Conservation (phyloP, 108 stramenopile genomes). For the Mayamaea pseudoterrestris region DNA sequence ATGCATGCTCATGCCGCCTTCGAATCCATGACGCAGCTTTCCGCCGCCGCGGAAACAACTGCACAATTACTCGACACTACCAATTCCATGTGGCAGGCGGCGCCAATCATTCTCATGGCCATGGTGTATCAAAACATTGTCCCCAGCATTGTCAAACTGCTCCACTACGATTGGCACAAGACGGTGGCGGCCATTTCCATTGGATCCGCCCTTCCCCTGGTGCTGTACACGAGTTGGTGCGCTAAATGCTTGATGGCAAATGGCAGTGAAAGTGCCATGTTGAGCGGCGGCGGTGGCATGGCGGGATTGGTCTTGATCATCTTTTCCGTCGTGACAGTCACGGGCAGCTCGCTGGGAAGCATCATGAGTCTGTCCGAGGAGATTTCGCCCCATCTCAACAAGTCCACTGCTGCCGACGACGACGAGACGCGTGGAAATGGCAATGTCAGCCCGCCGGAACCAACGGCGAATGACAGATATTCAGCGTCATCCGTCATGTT, state of each 20-base stretch:
- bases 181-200: slow-evolving; percentile 29
- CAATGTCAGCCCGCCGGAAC: neutral
- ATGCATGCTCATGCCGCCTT: slow-evolving; percentile 5
- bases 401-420: neutral
- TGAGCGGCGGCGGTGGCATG: slow-evolving; percentile 42
- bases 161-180: slow-evolving; percentile 54
- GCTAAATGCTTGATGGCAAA: slow-evolving; percentile 6
- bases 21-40: slow-evolving; percentile 7
- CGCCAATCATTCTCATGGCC: slow-evolving; percentile 40
- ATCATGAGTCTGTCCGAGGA: slow-evolving; percentile 52
- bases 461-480: neutral
- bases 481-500: slow-evolving; percentile 8
- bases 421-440: neutral
- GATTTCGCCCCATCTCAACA: slow-evolving; percentile 24
- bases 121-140: slow-evolving; percentile 73
- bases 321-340: slow-evolving; percentile 42
- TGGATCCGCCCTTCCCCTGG: slow-evolving; percentile 50
- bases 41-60: too few relatives aligned
- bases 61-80: too few relatives aligned
- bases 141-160: slow-evolving; percentile 46
- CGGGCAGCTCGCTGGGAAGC: slow-evolving; percentile 42
- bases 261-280: slow-evolving; percentile 15
- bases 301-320: slow-evolving; percentile 20
- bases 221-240: slow-evolving; percentile 64
- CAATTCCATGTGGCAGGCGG: too few relatives aligned